A percentile compares a stretch with the other conserved stretches of the same genome.
phyloP scores from a whole-genome alignment of 2,329 filamentous ascomycete genomes.

The Claviceps maximensis region DNA sequence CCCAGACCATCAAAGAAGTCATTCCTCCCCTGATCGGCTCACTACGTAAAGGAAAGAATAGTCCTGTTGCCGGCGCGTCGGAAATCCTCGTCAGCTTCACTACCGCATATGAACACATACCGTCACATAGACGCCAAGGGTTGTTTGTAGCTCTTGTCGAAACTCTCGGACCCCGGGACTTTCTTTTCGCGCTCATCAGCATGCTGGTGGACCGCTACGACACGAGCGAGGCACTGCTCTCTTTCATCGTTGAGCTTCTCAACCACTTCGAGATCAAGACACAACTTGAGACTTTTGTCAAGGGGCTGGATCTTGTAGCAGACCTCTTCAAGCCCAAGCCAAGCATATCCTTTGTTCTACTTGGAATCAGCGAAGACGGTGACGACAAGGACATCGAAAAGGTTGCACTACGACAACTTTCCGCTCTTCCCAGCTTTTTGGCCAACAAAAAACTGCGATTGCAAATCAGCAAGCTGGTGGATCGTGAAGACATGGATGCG shows the following conservation, averaged over 20 bases:
- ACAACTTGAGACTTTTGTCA: constrained; percentile 67
- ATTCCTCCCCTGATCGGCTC: constrained; percentile 84
- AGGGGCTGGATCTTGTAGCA: constrained; percentile 59
- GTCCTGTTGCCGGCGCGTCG: constrained; percentile 66
- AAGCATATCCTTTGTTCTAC: constrained; percentile 55
- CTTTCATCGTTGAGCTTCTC: constrained; percentile 64
- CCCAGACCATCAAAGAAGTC: constrained; percentile 87
- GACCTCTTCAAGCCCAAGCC: constrained; percentile 69
- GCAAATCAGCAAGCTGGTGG: constrained; percentile 43
- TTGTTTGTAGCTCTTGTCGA: constrained; percentile 77
- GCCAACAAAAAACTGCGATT: constrained; percentile 42
- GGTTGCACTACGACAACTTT: constrained; percentile 40
- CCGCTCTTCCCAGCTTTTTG: constrained; percentile 43
- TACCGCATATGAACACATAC: constrained; percentile 92
- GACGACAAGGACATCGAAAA: constrained; percentile 35
- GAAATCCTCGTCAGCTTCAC: constrained; percentile 93
- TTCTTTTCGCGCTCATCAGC: constrained; percentile 73
- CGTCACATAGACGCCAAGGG: constrained; percentile 66
- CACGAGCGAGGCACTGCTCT: constrained; percentile 56
- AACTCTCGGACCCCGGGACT: constrained; percentile 75
- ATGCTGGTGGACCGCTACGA: constrained; percentile 88
- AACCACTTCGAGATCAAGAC: constrained; percentile 58
- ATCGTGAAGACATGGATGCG: constrained; percentile 50
- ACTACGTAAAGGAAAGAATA: constrained; percentile 66
- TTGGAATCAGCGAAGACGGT: constrained; percentile 41